Conservation (phyloP, 768 basidiomycete species). For the Calocera cornea region DNA sequence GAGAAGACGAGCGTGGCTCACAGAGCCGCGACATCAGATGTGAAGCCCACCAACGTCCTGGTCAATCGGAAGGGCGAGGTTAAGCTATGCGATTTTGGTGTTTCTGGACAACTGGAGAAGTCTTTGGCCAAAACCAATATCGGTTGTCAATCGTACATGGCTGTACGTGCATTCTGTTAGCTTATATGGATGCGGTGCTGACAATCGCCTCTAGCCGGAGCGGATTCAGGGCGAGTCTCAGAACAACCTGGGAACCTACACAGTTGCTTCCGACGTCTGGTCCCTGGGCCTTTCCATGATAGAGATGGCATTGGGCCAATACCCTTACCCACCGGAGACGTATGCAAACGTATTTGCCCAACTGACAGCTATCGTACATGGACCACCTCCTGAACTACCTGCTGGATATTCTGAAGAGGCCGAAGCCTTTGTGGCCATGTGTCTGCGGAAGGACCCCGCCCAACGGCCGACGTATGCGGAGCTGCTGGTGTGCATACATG, state of each 20-base stretch:
- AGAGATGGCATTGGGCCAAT: conserved; percentile 74
- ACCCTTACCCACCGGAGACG: conserved; percentile 95
- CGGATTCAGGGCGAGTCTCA: conserved; percentile 90
- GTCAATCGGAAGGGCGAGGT: conserved; percentile 74
- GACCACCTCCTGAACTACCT: conserved; percentile 79
- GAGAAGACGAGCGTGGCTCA: background rate
- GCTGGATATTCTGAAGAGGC: conserved; percentile 53
- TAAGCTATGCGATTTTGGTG: conserved; percentile 98
- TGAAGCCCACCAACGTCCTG: conserved; percentile 89
- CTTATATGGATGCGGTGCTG: too few relatives aligned
- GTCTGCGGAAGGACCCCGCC: conserved; percentile 63
- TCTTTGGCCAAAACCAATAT: conserved; percentile 96
- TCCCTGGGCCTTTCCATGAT: conserved; percentile 88
- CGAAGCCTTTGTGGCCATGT: conserved; percentile 57
- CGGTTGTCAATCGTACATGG: conserved; percentile 98
- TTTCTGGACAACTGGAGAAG: conserved; percentile 93
- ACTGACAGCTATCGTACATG: conserved; percentile 89
- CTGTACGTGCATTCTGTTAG: conserved; percentile 63
- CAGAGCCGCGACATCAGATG: conserved; percentile 36
- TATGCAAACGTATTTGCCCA: conserved; percentile 97
- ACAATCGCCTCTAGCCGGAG: conserved; percentile 54
- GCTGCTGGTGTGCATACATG: conserved; percentile 42
- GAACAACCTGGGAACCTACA: conserved; percentile 76
- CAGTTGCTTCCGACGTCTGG: conserved; percentile 96
- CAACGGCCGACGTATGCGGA: conserved; percentile 71